Base-by-base conservation (phyloP, 2,329 filamentous ascomycete genomes). In the Talaromyces sp. region DNA sequence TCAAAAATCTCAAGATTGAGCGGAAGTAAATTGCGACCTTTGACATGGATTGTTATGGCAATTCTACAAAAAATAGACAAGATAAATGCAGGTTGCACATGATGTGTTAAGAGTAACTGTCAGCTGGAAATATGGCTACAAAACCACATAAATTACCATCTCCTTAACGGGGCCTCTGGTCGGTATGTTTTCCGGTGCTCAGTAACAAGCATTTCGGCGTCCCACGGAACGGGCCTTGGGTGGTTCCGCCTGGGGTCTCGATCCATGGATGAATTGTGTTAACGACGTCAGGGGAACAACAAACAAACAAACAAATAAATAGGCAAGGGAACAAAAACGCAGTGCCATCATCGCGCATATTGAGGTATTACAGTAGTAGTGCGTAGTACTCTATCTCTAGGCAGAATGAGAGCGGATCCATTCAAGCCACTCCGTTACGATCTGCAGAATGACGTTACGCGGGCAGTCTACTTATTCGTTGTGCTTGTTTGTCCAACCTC, bases 1-100 rank as follows among this genome's bases (percentile, higher is more conserved):
- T 85, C 67, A 85, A 84, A 64, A 63, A 64, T 50, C 60, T 75
- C 59, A 69, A 65, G 56, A 59, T 74, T 41, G 45, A 52, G 10
- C 37, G 46, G 8, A 40, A 43, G 17, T 60, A 40, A 53, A 25
- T 7, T n/a, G 28, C 11, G 21, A 40, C 19, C 19, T 2, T 9
- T 8, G 17, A 8, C 33, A 33, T 46, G 10, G n/a, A 33, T 19
- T 48, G 17, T 21, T 21, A 28, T 28, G 25, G 25, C 5, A 13
- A 28, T 31, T 21, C 2, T 41, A 3, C 10, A 22, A 13, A 10
- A 17, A 17, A 31, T 17, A 17, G 22, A 46, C 31, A 28, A 19
- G 7, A 46, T 21, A 19, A 19, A 48, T 33, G 28, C 43, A 48
- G 19, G n/a, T n/a, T 3, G 31, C 43, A 25, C 28, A 6, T 31